These are phyloP conservation scores for Linderniella brevidens DNA, from an alignment of 257 asterid species.

Conservation along the genomic window DNA sequence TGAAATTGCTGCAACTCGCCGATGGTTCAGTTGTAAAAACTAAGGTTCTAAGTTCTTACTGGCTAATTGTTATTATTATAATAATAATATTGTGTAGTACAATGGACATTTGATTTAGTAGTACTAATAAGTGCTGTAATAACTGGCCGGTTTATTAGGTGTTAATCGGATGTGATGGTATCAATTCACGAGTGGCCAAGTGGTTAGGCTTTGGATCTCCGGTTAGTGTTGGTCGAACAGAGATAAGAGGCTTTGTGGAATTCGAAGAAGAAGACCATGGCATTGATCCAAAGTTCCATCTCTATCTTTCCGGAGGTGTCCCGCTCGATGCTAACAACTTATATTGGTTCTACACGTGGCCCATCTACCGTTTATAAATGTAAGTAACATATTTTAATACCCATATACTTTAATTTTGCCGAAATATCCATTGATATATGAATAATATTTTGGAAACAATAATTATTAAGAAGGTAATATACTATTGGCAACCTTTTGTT, in stretches of 20 bases:
- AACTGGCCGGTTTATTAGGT: constrained; percentile 16
- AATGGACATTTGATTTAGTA: background rate
- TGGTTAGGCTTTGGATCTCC: constrained; percentile 30
- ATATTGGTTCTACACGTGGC: constrained; percentile 30
- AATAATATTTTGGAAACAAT: no score
- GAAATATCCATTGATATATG: no score
- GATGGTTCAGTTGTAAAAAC: constrained; percentile 50
- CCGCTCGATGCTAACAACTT: constrained; percentile 21
- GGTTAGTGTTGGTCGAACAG: constrained; percentile 16
- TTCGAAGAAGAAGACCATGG: constrained; percentile 19
- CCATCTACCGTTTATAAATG: constrained; percentile 20
- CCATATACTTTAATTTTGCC: no score
- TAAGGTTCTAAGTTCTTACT: constrained; percentile 24
- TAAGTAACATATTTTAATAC: constrained; percentile 15
- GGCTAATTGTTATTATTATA: no score
- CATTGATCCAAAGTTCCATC: constrained; percentile 20
- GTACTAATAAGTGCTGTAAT: background rate
- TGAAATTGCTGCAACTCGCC: constrained; percentile 55
- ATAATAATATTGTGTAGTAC: no score
- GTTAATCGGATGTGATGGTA: constrained; percentile 79
- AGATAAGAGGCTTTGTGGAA: constrained; percentile 17
- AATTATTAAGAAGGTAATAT: no score
- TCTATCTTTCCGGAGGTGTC: constrained; percentile 21
- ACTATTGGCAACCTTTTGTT: no score
- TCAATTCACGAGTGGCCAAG: constrained; percentile 53